These are phyloP conservation scores for Acacia concinna DNA, from an alignment of 331 rosid genomes.

Conservation along the genomic window DNA sequence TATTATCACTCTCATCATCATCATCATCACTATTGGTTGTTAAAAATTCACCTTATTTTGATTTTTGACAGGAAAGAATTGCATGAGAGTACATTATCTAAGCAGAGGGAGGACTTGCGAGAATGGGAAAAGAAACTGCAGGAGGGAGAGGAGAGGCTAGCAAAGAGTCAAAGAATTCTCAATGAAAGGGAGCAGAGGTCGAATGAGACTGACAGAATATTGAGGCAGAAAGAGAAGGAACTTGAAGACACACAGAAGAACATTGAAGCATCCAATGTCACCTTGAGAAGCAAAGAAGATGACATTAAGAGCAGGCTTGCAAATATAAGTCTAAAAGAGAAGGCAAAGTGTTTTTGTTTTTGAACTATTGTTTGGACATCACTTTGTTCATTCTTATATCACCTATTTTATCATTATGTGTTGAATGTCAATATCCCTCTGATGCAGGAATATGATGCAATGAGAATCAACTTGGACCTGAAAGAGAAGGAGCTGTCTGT, in stretches of 20 bases:
- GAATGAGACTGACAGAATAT: constrained; percentile 70
- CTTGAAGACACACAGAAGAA: constrained; percentile 82
- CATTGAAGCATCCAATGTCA: constrained; percentile 61
- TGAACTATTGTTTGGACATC: background rate
- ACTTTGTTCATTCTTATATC: background rate
- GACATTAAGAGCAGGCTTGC: constrained; percentile 72
- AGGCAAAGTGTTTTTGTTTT: constrained; percentile 48
- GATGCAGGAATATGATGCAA: constrained; percentile 71
- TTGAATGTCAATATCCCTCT: constrained; percentile 17
- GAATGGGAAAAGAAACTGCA: constrained; percentile 95
- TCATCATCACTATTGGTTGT: background rate
- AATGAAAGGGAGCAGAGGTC: constrained; percentile 95
- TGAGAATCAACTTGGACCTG: constrained; percentile 55
- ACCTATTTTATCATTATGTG: constrained; percentile 16
- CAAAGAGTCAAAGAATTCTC: constrained; percentile 76
- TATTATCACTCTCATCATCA: background rate
- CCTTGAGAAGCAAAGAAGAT: constrained; percentile 75
- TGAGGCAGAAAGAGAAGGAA: constrained; percentile 83
- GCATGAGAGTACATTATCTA: constrained; percentile 62
- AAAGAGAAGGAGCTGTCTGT: constrained; percentile 75
- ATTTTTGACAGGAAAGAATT: constrained; percentile 65
- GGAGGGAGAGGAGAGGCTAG: constrained; percentile 92
- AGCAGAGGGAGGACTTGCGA: constrained; percentile 82
- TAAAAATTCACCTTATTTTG: constrained; percentile 5
- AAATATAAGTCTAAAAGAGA: constrained; percentile 64